Evolutionary conservation across 306 rosid genomes (phyloP), one percentile per base, ranked within the genome.

Genomic region (Cicer cuneatum): DNA sequence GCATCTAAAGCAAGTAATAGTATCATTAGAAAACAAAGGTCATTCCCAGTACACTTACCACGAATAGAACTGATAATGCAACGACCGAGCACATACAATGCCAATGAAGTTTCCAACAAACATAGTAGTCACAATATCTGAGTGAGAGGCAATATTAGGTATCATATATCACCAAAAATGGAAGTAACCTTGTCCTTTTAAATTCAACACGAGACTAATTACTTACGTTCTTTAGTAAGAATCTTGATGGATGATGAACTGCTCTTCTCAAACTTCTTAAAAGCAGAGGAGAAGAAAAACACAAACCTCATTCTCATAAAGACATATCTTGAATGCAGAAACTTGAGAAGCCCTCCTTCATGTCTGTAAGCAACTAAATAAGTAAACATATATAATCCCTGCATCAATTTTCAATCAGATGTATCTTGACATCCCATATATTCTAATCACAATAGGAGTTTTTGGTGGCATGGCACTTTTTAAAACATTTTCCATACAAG

Each of bases 61-160:
- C 5, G 90, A 89, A 85, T 90, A 90, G 82, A 95, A 95, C 79
- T 95, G 99, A 89, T 95, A 95, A 75, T 92, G 98, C 87, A 95
- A 80, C 0, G 98, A 90, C 67, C 98, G 89, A 35, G 99, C 99
- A 73, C 98, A 95, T 51, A 90, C 7, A 77, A 92, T 85, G 69
- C 99, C 98, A 10, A 95, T 85, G 96, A 95, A 92, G 81, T 95
- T 95, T 74, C 98, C 96, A 18, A 90, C 86, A 51, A 91, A 87
- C 97, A 95, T 88, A 18, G 93, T 89, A 10, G 98, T 92, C 80
- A 90, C 92, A 66, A 92, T 85, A 92, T 95, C 99, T 89, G 91
- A 76, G 71, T 52, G 8, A 11, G 84, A 35, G 70, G 57, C 16
- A 75, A 63, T 42, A n/a, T 10, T 86, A 57, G 80, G 75, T 8